These are phyloP conservation scores for Achaetomium macrosporum DNA, from an alignment of 2,329 filamentous ascomycete genomes.

Conservation along the genomic window DNA sequence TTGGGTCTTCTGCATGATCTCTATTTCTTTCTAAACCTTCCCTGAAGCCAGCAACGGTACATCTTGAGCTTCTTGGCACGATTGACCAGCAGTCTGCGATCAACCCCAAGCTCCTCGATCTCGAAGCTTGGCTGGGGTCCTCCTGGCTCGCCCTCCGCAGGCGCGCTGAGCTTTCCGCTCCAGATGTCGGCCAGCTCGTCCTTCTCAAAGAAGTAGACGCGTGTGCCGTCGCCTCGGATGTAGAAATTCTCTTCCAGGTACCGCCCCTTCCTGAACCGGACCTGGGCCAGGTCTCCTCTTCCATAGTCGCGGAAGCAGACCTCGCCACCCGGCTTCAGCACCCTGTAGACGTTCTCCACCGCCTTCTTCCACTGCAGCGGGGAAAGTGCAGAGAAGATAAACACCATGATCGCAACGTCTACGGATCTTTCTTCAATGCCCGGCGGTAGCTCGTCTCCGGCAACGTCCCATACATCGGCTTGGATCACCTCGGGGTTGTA, in stretches of 20 bases:
- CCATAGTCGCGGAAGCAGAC: slow-evolving; percentile 97
- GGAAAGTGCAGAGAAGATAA: slow-evolving; percentile 90
- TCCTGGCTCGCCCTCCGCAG: slow-evolving; percentile 21
- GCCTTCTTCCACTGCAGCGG: slow-evolving; percentile 80
- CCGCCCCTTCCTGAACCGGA: slow-evolving; percentile 91
- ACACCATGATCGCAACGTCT: slow-evolving; percentile 90
- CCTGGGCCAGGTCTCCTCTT: slow-evolving; percentile 89
- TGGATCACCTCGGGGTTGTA: slow-evolving; percentile 70
- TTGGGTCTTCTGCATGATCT: neutral
- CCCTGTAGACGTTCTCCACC: slow-evolving; percentile 70
- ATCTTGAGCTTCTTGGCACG: slow-evolving; percentile 88
- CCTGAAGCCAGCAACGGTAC: slow-evolving; percentile 96
- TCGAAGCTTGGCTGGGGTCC: slow-evolving; percentile 59
- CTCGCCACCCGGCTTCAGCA: slow-evolving; percentile 87
- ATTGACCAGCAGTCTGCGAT: slow-evolving; percentile 87
- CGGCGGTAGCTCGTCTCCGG: slow-evolving; percentile 66
- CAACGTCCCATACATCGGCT: slow-evolving; percentile 92
- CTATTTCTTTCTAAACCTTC: slow-evolving; percentile 67
- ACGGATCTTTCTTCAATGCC: slow-evolving; percentile 72
- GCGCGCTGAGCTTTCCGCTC: slow-evolving; percentile 42
- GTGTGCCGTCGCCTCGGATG: slow-evolving; percentile 86
- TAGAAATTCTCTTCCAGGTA: slow-evolving; percentile 98
- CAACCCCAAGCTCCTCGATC: slow-evolving; percentile 72
- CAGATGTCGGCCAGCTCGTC: slow-evolving; percentile 78
- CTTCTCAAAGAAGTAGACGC: slow-evolving; percentile 95